Evolutionary conservation across 2,329 filamentous ascomycete species (phyloP), one percentile per base, ranked within the genome.

Genomic region (Verticillium zaregamsianum): DNA sequence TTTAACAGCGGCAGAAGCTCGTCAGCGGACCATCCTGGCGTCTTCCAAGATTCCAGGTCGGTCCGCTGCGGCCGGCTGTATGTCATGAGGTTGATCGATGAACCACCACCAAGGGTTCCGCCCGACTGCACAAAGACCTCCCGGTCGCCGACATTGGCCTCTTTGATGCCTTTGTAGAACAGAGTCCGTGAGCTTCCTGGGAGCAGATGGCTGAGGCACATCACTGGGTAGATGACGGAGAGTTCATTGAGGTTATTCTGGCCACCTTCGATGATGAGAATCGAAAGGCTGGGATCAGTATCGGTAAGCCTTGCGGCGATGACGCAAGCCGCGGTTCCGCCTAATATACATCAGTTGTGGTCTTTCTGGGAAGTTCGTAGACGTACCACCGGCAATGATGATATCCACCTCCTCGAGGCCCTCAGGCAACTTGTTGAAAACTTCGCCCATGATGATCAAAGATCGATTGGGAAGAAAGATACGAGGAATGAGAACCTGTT

Each of bases 241-340:
- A 79, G 79, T 57, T 79, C 74, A 65, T 82, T 74, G 63, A 79
- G 78, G 66, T 81, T 85, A 69, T 85, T 82, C 20, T 74, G 74
- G 2, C 84, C 84, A 33, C 75, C 73, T 67, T 86, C 84, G 55
- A 86, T 77, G 15, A 86, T 72, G 12, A 85, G 72, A 57, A 85
- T 78, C 11, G 76, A 77, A 3, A 84, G 72, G 40, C 73, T 71
- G 1, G 79, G 80, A 61, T 82, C 77, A 0, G 81, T 80, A 61
- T 79, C 78, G 11, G 80, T 78, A 5, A 85, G 76, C 54, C 82
- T 74, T 4, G 75, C 77, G 25, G 82, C 81, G 39, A 82, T 71
- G 25, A 82, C 74, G 65, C 79, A 80, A 28, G 78, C 80, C 39
- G 80, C 77, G 5, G 79, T 75, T n/a, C 80, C 80, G 60, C 80